Conservation (phyloP, 345 rosid genomes). For the Hibiscus tridactylites region DNA sequence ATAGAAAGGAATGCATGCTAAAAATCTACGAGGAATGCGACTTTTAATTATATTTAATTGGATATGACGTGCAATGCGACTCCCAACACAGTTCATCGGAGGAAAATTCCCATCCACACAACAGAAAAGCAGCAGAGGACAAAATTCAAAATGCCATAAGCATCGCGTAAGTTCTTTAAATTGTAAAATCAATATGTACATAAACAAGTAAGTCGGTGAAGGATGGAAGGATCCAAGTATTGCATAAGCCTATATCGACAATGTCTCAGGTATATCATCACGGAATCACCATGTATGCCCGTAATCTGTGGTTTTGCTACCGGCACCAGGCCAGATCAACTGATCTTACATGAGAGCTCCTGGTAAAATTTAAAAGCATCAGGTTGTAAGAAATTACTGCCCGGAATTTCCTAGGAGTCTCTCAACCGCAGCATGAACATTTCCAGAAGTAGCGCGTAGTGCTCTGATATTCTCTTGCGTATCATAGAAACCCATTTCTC, state of each 20-base stretch:
- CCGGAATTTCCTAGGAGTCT: slow-evolving; percentile 74
- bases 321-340: slow-evolving; percentile 7
- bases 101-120: neutral
- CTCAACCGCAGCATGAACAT: slow-evolving; percentile 84
- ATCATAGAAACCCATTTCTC: slow-evolving; percentile 86
- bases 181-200: slow-evolving; percentile 5
- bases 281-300: slow-evolving; percentile 6
- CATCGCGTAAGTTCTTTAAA: neutral
- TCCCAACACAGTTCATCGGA: too few relatives aligned
- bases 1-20: too few relatives aligned
- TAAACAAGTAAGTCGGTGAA: neutral
- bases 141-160: neutral
- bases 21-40: too few relatives aligned
- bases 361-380: neutral
- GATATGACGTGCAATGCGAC: too few relatives aligned
- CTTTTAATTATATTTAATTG: too few relatives aligned
- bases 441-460: slow-evolving; percentile 65
- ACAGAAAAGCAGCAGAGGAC: neutral
- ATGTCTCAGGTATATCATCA: neutral
- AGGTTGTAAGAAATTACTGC: slow-evolving; percentile 18
- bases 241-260: slow-evolving; percentile 6
- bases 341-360: slow-evolving; percentile 3
- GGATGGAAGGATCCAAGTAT: neutral
- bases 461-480: slow-evolving; percentile 80
- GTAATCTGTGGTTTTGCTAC: neutral